These are phyloP conservation scores for Ogataea pini DNA, from an alignment of 805 yeast species.

Conservation along the genomic window DNA sequence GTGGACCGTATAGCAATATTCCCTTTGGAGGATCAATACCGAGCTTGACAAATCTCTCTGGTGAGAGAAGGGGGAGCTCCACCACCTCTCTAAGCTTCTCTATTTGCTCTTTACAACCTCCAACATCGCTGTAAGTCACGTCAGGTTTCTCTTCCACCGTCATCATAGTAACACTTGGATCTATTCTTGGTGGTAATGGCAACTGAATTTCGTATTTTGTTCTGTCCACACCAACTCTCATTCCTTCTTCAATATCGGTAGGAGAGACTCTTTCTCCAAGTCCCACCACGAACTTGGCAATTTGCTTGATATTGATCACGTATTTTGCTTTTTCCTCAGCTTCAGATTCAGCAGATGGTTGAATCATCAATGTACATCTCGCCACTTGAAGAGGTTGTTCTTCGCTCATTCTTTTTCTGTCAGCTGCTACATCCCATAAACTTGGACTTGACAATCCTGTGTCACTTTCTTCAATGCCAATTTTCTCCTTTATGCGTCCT, in stretches of 20 bases:
- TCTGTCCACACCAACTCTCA: slow-evolving; percentile 99
- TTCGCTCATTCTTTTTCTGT: slow-evolving; percentile 85
- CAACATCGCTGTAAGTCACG: slow-evolving; percentile 96
- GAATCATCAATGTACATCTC: slow-evolving; percentile 95
- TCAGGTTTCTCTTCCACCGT: slow-evolving; percentile 99
- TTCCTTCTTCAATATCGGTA: slow-evolving; percentile 98
- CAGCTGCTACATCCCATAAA: slow-evolving; percentile 97
- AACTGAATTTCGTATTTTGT: slow-evolving; percentile 95
- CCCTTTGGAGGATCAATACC: slow-evolving; percentile 99
- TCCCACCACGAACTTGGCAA: slow-evolving; percentile 96
- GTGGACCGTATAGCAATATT: slow-evolving; percentile 93
- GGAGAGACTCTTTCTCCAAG: slow-evolving; percentile 97
- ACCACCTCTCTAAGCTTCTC: slow-evolving; percentile 96
- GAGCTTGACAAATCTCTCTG: slow-evolving; percentile 93
- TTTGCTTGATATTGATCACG: slow-evolving; percentile 95
- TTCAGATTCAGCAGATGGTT: slow-evolving; percentile 45
- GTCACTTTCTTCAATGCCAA: slow-evolving; percentile 92
- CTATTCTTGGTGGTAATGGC: slow-evolving; percentile 97
- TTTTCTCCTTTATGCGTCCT: slow-evolving; percentile 86
- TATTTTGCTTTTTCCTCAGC: slow-evolving; percentile 83
- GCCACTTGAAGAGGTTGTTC: slow-evolving; percentile 98
- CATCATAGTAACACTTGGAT: slow-evolving; percentile 99
- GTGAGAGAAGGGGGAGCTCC: slow-evolving; percentile 88
- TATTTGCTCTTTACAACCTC: slow-evolving; percentile 98
- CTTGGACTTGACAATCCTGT: slow-evolving; percentile 98